These are phyloP conservation scores for Schizothecium vesticola DNA, from an alignment of 495 filamentous ascomycete genomes.

Conservation along the genomic window DNA sequence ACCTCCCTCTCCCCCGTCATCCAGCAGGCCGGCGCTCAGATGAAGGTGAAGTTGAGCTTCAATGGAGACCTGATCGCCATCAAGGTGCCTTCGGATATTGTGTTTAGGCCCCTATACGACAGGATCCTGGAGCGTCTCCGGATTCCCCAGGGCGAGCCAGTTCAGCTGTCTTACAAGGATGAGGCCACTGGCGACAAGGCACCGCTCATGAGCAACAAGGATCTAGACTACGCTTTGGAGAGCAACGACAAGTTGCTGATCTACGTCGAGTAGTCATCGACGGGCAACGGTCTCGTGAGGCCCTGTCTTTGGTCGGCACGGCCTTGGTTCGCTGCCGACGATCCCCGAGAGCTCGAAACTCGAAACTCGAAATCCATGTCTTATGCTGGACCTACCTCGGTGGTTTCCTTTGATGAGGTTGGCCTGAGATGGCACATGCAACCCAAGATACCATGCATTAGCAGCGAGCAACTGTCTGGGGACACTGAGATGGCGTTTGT, in stretches of 20 bases:
- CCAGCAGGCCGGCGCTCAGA: conserved; percentile 37
- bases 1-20: conserved; percentile 48
- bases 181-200: conserved; percentile 71
- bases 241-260: conserved; percentile 84
- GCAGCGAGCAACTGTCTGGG: neutral
- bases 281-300: neutral
- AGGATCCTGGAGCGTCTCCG: conserved; percentile 73
- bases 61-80: conserved; percentile 87
- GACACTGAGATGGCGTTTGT: neutral
- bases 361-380: neutral
- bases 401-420: neutral
- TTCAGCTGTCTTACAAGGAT: conserved; percentile 80
- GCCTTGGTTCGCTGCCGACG: neutral
- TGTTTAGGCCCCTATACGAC: conserved; percentile 72
- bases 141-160: conserved; percentile 56
- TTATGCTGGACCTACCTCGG: too few relatives aligned
- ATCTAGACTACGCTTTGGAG: conserved; percentile 72
- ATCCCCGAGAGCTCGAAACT: neutral
- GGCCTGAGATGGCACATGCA: neutral
- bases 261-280: conserved; percentile 51
- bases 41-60: conserved; percentile 95
- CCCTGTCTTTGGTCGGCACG: neutral
- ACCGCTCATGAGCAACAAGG: conserved; percentile 68
- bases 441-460: neutral
- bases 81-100: conserved; percentile 74